A percentile compares a stretch with the other conserved stretches of the same genome.
Conservation (phyloP, 129 eudicot species). For the Chrysanthemum lavandulifolium region DNA sequence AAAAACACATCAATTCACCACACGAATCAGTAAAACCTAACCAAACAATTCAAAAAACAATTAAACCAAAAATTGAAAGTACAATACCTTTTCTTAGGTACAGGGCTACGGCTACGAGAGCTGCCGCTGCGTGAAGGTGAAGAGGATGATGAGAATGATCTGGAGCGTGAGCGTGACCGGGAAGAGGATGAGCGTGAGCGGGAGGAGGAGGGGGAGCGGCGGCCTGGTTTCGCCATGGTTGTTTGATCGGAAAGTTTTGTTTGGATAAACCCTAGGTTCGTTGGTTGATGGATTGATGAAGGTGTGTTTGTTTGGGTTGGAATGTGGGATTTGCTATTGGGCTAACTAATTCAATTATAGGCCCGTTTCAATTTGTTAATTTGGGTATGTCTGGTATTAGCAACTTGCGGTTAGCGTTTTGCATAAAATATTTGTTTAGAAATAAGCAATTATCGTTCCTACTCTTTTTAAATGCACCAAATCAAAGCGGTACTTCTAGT, state of each 20-base stretch:
- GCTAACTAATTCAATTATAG: neutral
- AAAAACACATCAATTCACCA: too few relatives aligned
- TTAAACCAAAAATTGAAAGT: neutral
- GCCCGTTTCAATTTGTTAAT: neutral
- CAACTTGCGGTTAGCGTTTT: too few relatives aligned
- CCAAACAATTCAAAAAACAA: neutral
- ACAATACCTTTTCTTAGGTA: constrained; percentile 38
- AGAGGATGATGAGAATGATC: constrained; percentile 56
- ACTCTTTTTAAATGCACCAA: too few relatives aligned
- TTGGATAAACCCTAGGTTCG: neutral
- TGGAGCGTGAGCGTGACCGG: constrained; percentile 53
- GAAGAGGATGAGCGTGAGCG: constrained; percentile 60
- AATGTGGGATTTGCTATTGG: neutral
- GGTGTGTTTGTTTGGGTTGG: neutral
- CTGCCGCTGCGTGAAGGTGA: constrained; percentile 59
- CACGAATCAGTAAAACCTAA: too few relatives aligned
- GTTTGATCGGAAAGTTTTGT: too few relatives aligned
- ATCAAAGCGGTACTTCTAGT: too few relatives aligned
- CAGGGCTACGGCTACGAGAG: constrained; percentile 71
- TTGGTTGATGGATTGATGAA: neutral
- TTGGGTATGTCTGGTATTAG: too few relatives aligned
- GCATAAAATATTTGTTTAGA: too few relatives aligned
- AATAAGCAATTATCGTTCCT: too few relatives aligned
- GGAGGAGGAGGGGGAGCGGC: constrained; percentile 41
- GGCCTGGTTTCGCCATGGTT: constrained; percentile 15